Evolutionary conservation across 306 rosid species (phyloP).

Genomic region (Citrullus amarus): DNA sequence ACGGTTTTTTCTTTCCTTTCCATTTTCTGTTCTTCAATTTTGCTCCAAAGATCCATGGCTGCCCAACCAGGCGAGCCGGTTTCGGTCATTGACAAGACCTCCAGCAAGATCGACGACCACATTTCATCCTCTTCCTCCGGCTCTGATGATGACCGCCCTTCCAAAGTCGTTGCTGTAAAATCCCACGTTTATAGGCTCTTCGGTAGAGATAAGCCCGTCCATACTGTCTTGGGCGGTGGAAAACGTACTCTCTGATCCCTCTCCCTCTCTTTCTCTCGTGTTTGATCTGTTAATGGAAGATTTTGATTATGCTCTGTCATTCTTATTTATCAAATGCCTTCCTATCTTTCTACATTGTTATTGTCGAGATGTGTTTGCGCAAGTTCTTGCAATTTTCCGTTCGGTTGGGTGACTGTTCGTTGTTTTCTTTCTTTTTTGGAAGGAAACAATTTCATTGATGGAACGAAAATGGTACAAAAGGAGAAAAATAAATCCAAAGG

Average conservation of each 20-base stretch:
- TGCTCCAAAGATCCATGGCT: constrained; percentile 27
- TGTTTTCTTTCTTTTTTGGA: background rate
- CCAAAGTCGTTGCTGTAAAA: constrained; percentile 9
- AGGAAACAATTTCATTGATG: background rate
- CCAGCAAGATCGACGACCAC: constrained; percentile 32
- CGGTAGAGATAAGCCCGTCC: constrained; percentile 71
- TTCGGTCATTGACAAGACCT: constrained; percentile 29
- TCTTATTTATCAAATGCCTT: background rate
- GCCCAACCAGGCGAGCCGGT: constrained; percentile 20
- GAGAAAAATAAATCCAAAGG: background rate
- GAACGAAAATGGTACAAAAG: background rate
- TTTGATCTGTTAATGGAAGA: constrained; percentile 11
- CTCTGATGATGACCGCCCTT: constrained; percentile 23
- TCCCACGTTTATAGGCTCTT: constrained; percentile 50
- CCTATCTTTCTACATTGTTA: background rate
- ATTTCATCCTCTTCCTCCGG: constrained; percentile 30
- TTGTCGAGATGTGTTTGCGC: background rate
- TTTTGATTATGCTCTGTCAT: background rate
- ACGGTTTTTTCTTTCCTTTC: background rate
- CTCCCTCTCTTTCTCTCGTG: background rate
- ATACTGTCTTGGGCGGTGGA: constrained; percentile 72
- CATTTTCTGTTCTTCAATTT: background rate
- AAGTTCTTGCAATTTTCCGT: background rate
- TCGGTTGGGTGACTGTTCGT: background rate
- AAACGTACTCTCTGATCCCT: constrained; percentile 31